Evolutionary conservation across 768 basidiomycete genomes (phyloP), one percentile per base, ranked within the genome.

Genomic region (Collybia sp.): DNA sequence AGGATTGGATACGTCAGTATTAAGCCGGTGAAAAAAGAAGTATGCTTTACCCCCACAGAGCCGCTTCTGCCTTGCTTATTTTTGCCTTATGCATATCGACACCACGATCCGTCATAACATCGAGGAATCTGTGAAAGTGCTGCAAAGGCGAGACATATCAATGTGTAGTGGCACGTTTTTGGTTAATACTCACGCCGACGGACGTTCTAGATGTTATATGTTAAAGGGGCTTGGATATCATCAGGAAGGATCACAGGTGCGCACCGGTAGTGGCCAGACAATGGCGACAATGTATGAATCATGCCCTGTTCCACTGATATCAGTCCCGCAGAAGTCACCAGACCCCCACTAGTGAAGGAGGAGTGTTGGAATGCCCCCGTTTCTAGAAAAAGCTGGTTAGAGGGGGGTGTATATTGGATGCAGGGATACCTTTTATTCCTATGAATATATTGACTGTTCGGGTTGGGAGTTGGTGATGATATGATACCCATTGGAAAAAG

Each of bases 301-400:
- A 74, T 42, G 2, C 83, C 83, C 34, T 80, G 65, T 53, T 83
- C 78, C 18, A 85, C 80, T 0, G 78, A 73, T 45, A 86, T 81
- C 35, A 85, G 63, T 6, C 82, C 82, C 5, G 83, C 82, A 0
- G 80, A 82, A 3, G 82, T 81, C 5, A 83, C 82, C 31, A 77
- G 58, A 1, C 82, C 80, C 1, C 81, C 80, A 3, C 71, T 61
- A 1, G 75, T 62, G 50, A 82, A 79, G 0, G 81, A 81, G 0
- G 82, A 83, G 57, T 86, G 85, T 50, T 85, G 83, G 51, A 85
- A 85, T 3, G 62, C 64, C 5, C 82, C 82, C 9, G 78, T 76
- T 47, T 70, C 72, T 69, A n/a, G 30, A 15, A 25, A 44, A n/a
- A 11, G 10, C 19, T 10, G 40, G 30, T 45, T 13, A 19, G 25